phyloP scores from a whole-genome alignment of 192 early-diverging fungal genomes.

The Linnemannia zychae region DNA sequence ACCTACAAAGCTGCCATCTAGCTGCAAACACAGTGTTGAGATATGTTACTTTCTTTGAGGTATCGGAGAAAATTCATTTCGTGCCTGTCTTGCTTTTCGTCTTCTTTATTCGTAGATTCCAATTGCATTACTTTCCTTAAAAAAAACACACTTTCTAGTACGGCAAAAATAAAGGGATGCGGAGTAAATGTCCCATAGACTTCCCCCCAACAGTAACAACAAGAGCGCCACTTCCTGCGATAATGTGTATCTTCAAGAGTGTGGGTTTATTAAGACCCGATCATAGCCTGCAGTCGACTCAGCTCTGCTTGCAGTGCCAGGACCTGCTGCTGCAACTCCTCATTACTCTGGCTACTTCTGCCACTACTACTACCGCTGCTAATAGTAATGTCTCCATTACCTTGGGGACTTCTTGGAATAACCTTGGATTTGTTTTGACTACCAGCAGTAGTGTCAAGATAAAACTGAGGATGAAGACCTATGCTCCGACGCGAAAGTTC shows the following conservation, averaged over 20 bases:
- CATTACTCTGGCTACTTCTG: background rate
- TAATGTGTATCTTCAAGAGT: background rate
- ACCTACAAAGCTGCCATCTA: background rate
- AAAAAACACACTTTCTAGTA: too few species aligned
- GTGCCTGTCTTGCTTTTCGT: too few species aligned
- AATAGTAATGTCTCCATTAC: background rate
- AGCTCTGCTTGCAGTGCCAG: background rate
- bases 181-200: too few species aligned
- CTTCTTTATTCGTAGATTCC: too few species aligned
- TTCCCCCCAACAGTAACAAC: too few species aligned
- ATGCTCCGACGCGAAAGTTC: background rate
- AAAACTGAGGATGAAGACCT: background rate
- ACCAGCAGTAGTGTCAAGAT: background rate
- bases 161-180: too few species aligned
- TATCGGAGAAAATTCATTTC: too few species aligned
- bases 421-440: background rate
- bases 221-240: too few species aligned
- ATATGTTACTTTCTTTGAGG: too few species aligned
- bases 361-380: background rate
- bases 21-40: too few species aligned
- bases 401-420: background rate
- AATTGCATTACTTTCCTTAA: too few species aligned
- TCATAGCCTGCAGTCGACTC: background rate
- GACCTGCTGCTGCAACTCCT: background rate
- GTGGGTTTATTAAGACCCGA: background rate